phyloP scores from a whole-genome alignment of 176 grass and related monocot species.

The Avena eriantha region DNA sequence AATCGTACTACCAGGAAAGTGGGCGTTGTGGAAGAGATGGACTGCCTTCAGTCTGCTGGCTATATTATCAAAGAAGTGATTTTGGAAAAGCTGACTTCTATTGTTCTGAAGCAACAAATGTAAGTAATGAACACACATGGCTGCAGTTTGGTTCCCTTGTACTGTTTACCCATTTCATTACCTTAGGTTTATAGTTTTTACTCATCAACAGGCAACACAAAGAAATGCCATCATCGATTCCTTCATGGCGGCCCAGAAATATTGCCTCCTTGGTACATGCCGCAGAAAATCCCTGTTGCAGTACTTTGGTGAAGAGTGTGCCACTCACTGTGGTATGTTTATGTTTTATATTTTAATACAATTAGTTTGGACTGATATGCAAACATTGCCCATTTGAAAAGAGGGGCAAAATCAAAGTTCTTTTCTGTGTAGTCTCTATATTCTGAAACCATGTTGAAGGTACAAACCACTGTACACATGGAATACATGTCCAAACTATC shows the following conservation, averaged over 20 bases:
- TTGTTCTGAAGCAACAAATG: constrained; percentile 71
- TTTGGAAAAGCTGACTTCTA: constrained; percentile 94
- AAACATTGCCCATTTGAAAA: constrained; percentile 26
- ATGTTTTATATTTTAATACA: constrained; percentile 30
- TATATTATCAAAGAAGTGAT: constrained; percentile 97
- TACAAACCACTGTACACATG: neutral
- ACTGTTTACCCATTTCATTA: constrained; percentile 26
- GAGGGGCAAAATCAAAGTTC: neutral
- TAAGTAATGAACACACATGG: constrained; percentile 24
- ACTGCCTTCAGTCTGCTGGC: constrained; percentile 81
- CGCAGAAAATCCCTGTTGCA: constrained; percentile 80
- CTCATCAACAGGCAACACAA: constrained; percentile 63
- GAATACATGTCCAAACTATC: neutral
- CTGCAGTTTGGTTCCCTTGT: constrained; percentile 32
- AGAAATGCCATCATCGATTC: constrained; percentile 87
- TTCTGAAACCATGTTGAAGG: constrained; percentile 26
- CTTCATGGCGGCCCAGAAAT: constrained; percentile 82
- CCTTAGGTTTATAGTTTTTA: constrained; percentile 24
- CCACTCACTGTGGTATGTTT: constrained; percentile 70
- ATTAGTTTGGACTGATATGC: constrained; percentile 4
- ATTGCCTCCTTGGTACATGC: constrained; percentile 84
- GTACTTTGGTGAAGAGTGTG: constrained; percentile 80
- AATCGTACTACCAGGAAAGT: constrained; percentile 99
- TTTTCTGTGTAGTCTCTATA: constrained; percentile 11
- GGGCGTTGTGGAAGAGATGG: constrained; percentile 96